Percentiles rank a stretch among this genome's conserved stretches.
These are phyloP conservation scores for Candida methanosorbosa DNA, from an alignment of 805 yeast genomes.

Conservation along the genomic window DNA sequence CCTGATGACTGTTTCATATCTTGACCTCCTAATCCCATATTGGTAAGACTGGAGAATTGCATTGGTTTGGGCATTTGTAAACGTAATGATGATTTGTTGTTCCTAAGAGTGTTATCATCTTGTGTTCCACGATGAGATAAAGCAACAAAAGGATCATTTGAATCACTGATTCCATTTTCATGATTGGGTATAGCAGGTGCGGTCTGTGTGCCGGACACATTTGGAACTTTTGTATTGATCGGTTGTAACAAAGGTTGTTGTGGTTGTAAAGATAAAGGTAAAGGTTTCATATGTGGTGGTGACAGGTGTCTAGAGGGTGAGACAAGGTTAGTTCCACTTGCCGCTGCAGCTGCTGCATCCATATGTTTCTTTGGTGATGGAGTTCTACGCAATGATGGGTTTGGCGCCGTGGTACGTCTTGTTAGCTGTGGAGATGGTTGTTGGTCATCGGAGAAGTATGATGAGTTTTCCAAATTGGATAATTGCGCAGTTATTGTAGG, in stretches of 20 bases:
- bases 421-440: conserved; percentile 10
- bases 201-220: conserved; percentile 18
- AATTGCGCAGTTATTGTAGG: conserved; percentile 23
- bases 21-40: conserved; percentile 1
- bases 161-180: not conserved
- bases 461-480: conserved; percentile 8
- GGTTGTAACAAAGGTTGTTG: conserved; percentile 44
- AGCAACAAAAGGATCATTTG: no score
- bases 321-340: conserved; percentile 7
- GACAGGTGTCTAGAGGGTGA: conserved; percentile 7
- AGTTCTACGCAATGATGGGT: conserved; percentile 32
- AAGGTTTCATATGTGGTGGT: conserved; percentile 42
- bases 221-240: conserved; percentile 33
- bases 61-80: conserved; percentile 72
- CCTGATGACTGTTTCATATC: not conserved
- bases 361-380: conserved; percentile 36
- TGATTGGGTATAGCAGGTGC: conserved; percentile 13
- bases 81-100: conserved; percentile 47
- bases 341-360: conserved; percentile 2
- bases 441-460: conserved; percentile 19
- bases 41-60: conserved; percentile 21
- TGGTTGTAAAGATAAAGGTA: conserved; percentile 28
- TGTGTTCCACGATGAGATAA: no score
- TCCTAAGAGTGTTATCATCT: no score
- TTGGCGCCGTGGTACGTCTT: conserved; percentile 28